These are phyloP conservation scores for Amphichorda felina DNA, from an alignment of 2,329 filamentous ascomycete species.

Conservation along the genomic window DNA sequence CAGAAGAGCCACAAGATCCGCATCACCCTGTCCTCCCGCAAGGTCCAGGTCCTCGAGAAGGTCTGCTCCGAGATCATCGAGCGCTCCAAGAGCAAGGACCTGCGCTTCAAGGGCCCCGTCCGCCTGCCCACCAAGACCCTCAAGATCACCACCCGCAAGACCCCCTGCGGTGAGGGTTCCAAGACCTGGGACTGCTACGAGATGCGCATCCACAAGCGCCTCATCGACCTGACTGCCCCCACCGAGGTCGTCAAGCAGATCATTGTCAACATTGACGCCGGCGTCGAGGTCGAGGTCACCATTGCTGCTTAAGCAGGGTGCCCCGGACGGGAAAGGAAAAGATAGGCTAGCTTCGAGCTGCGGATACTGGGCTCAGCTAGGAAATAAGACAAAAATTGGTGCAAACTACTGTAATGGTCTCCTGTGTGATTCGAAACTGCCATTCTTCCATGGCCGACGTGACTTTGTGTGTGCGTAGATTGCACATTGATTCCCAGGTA, in stretches of 20 bases:
- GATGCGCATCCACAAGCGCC: conserved; percentile 98
- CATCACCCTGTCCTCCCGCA: conserved; percentile 92
- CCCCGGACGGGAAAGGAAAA: background rate
- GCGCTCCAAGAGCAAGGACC: conserved; percentile 96
- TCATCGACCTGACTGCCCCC: conserved; percentile 94
- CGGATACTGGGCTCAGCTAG: conserved; percentile 7
- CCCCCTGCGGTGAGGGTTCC: conserved; percentile 97
- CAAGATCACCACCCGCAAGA: conserved; percentile 97
- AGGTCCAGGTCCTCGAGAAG: conserved; percentile 93
- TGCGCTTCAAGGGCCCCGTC: conserved; percentile 96
- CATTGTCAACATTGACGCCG: conserved; percentile 91
- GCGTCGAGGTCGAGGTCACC: conserved; percentile 88
- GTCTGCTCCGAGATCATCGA: conserved; percentile 97
- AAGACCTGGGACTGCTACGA: conserved; percentile 99
- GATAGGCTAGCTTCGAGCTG: background rate
- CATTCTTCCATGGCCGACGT: too few relatives aligned
- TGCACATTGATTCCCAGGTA: too few relatives aligned
- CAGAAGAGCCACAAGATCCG: conserved; percentile 95
- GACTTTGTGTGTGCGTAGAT: too few relatives aligned
- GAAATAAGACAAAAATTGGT: conserved; percentile 2
- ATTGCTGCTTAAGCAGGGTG: conserved; percentile 59
- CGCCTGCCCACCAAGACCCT: conserved; percentile 95
- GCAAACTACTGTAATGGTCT: background rate
- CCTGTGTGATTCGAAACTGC: too few relatives aligned
- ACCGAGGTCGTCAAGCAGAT: conserved; percentile 97